Base-by-base conservation (phyloP, 768 basidiomycete genomes). In the Guyanaporus albipodus region DNA sequence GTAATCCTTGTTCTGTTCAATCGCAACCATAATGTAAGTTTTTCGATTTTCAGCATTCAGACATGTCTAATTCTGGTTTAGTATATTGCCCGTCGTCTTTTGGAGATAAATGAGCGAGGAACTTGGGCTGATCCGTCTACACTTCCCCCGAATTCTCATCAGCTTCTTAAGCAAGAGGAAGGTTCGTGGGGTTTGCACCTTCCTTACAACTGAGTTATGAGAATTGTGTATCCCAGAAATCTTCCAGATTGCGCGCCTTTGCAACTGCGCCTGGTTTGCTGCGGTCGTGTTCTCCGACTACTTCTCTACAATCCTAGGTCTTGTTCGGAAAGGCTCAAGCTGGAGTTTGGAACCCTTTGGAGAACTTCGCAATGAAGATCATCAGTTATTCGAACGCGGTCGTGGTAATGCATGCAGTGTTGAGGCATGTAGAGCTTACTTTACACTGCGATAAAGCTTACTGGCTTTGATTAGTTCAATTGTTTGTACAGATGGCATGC, bases 401-500 rank as follows among this genome's bases (percentile, higher is more conserved):
- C 79, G 80, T 39, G 89, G 90, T 3, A 91, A 92, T 59, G 78
- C 79, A 12, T 85, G 83, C 64, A 89, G 87, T 64, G 85, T 89
- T 24, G 89, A 92, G 74, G 86, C 85, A 50, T 29, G 67, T 59
- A 31, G 18, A 37, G 32, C 32, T 42, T 31, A 43, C 24, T 33
- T 31, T 2, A 2, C 29, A 22, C 5, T 31, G 31, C 2, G 8
- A 10, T 10, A 24, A 14, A 22, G 32, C 22, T 59, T 10, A 59
- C 33, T 6, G 4, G n/a, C 4, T 34, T 36, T 38, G 4, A 9
- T 17, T 31, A 87, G 84, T 91, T 91, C 71, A 91, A 91, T 56
- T 85, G 85, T 56, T 67, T 91, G 45, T 91, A 91, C 64, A 78
- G 86, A 17, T 80, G 90, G 90, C 90, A 92, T 37, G 83, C 90